Evolutionary conservation across 768 basidiomycete species (phyloP).

Genomic region (Mrakia gelida): DNA sequence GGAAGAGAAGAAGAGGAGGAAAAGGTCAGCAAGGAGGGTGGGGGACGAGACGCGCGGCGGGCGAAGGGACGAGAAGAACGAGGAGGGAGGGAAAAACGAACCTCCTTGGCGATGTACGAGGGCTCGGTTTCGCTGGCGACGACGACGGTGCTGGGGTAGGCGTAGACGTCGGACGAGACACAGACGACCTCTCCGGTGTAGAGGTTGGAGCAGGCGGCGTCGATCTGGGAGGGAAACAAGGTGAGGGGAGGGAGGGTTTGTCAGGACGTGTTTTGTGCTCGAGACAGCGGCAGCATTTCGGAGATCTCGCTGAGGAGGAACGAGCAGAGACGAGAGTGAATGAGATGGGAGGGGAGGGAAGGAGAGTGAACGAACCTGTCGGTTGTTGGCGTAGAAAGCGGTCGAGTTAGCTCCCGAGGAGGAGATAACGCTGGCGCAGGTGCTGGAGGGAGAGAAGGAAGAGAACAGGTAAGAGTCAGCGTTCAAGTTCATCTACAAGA

Average conservation of each 20-base stretch:
- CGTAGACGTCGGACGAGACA: slow-evolving; percentile 46
- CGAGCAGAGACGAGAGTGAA: background rate
- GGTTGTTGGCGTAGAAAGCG: slow-evolving; percentile 66
- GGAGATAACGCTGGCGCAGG: slow-evolving; percentile 54
- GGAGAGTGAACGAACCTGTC: slow-evolving; percentile 47
- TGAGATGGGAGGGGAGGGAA: background rate
- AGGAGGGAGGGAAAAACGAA: background rate
- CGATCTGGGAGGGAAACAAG: slow-evolving; percentile 45
- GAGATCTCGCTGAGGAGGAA: background rate
- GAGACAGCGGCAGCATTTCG: no score
- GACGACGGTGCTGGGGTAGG: slow-evolving; percentile 49
- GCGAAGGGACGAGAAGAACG: background rate
- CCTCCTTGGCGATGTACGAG: slow-evolving; percentile 25
- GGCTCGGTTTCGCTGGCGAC: slow-evolving; percentile 35
- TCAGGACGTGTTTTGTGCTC: background rate
- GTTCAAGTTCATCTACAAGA: background rate
- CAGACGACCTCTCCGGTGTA: slow-evolving; percentile 74
- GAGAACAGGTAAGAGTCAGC: background rate
- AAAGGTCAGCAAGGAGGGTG: background rate
- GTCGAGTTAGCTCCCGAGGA: slow-evolving; percentile 52
- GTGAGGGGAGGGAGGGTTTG: background rate
- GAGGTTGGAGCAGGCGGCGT: slow-evolving; percentile 53
- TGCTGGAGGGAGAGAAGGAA: slow-evolving; percentile 35
- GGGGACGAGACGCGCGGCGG: background rate
- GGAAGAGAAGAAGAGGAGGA: background rate